phyloP scores from a whole-genome alignment of 2,329 filamentous ascomycete genomes.

The Sporothrix variecibatus region DNA sequence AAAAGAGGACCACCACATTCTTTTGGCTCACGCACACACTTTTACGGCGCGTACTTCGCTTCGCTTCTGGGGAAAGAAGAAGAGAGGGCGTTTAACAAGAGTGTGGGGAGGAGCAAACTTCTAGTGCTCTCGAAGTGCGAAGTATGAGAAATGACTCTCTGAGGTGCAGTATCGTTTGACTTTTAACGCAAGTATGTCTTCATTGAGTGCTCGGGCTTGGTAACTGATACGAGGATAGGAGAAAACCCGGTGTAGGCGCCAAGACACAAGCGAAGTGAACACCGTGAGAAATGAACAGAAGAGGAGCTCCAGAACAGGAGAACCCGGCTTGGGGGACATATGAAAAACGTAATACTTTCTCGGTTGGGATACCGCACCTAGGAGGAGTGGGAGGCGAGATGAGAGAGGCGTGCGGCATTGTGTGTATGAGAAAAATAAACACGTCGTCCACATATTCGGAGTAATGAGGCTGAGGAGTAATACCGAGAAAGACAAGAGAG shows the following conservation, averaged over 20 bases:
- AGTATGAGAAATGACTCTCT: too few relatives aligned
- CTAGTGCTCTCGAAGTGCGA: too few relatives aligned
- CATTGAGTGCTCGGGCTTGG: neutral
- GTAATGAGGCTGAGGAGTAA: slow-evolving; percentile 7
- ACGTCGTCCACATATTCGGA: neutral
- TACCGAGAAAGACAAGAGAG: neutral
- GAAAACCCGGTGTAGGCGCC: neutral
- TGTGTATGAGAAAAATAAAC: too few relatives aligned
- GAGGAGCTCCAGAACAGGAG: neutral
- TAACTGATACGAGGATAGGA: neutral
- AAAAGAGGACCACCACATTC: too few relatives aligned
- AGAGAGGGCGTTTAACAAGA: too few relatives aligned
- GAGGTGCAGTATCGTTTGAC: too few relatives aligned
- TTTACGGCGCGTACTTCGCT: neutral
- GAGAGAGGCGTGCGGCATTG: neutral
- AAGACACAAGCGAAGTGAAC: neutral
- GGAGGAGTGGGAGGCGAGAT: neutral
- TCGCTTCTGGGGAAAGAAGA: neutral
- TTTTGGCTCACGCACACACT: neutral
- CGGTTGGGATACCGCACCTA: neutral
- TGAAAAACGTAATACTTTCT: neutral
- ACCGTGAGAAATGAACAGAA: neutral
- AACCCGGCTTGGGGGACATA: neutral
- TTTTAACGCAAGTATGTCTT: neutral
- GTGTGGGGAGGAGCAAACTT: too few relatives aligned